Evolutionary conservation across 108 stramenopile species (phyloP).

Genomic region (Cafeteria roenbergensis): DNA sequence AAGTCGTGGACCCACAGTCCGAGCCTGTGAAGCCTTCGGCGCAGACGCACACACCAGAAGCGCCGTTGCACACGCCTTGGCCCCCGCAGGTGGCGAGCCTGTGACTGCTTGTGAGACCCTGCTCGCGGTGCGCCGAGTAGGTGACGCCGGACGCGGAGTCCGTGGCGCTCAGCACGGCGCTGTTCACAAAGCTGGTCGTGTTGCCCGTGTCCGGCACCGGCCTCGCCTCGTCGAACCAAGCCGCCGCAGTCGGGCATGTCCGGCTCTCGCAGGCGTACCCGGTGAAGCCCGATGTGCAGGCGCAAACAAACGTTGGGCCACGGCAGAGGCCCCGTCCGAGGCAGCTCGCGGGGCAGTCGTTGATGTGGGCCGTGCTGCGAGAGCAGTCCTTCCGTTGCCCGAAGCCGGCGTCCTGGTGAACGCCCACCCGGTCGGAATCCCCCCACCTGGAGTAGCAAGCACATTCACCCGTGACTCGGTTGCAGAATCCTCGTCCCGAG

Average conservation of each 20-base stretch:
- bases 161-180: too few species aligned
- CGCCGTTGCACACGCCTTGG: not conserved
- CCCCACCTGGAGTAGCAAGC: not conserved
- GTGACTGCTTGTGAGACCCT: too few species aligned
- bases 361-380: not conserved
- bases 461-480: not conserved
- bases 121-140: too few species aligned
- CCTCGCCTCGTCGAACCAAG: not conserved
- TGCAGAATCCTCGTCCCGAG: not conserved
- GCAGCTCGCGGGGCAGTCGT: not conserved
- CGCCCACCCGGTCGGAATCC: not conserved
- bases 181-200: too few species aligned
- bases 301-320: not conserved
- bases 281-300: not conserved
- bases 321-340: not conserved
- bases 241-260: not conserved
- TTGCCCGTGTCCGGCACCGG: too few species aligned
- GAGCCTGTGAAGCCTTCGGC: not conserved
- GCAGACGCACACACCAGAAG: not conserved
- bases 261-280: not conserved
- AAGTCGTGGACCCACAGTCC: not conserved
- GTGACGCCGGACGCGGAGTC: too few species aligned
- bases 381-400: not conserved
- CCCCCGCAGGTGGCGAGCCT: not conserved
- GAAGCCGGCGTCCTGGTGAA: not conserved